Evolutionary conservation across 352 stramenopile species (phyloP), one percentile per base, ranked within the genome.

Genomic region (Phytophthora cactorum): DNA sequence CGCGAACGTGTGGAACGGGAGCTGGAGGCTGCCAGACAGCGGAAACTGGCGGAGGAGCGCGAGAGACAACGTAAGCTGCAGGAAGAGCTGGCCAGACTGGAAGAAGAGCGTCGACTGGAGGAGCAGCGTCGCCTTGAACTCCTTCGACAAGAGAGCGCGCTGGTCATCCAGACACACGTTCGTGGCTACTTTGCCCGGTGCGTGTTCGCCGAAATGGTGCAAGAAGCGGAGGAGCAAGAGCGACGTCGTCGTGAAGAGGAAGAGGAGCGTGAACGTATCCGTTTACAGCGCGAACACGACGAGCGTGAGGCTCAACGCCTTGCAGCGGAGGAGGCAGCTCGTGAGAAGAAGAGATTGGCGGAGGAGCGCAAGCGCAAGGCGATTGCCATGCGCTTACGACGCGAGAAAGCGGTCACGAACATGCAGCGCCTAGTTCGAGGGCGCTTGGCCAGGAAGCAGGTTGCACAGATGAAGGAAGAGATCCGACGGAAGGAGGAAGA

Each of bases 161-260:
- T 84, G 4, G 15, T 72, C 17, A 88, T 91, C 32, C 81, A 91
- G 46, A 61, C 31, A 17, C 54, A 81, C 14, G 70, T 81, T 8
- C 79, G 77, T 9, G 79, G 81, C 10, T 87, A 82, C 63, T 83
- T 81, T 58, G 76, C 66, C 11, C 78, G 80, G 1, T 79, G 74
- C 28, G 46, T 72, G 14, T 80, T 81, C 50, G 68, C 65, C 8
- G 65, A 75, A 10, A 69, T 89, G 61, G 14, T 74, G 22, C 68
- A 73, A 11, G 52, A 84, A 32, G 77, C 77, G 1, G 71, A 77
- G 32, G 64, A 85, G 10, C 63, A 81, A 63, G 66, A 73, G 17
- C 63, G 72, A 36, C 66, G 71, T 43, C 72, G 77, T 41, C 72
- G 60, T 31, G 76, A 87, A 61, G 68, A 84, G 50, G 69, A 89